Evolutionary conservation across 768 basidiomycete genomes (phyloP).

Genomic region (Lentinula boryana): DNA sequence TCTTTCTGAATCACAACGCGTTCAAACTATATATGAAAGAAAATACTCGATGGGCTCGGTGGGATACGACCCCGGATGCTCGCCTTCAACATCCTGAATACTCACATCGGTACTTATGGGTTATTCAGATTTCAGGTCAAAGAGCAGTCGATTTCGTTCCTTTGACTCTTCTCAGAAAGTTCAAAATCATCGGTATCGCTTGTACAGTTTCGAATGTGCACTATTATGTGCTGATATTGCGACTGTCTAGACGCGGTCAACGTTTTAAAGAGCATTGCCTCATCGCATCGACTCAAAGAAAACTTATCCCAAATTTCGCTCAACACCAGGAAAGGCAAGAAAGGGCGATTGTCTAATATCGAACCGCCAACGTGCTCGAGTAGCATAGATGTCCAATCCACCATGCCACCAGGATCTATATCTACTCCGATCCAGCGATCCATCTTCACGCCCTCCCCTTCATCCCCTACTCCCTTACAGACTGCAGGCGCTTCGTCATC

Average conservation of each 20-base stretch:
- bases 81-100: neutral
- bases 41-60: neutral
- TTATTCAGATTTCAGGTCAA: neutral
- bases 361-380: neutral
- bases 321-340: slow-evolving; percentile 1
- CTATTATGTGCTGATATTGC: neutral
- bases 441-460: neutral
- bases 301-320: neutral
- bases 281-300: neutral
- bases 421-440: neutral
- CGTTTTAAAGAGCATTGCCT: neutral
- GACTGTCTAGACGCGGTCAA: neutral
- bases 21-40: neutral
- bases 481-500: neutral
- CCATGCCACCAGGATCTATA: neutral
- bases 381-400: neutral
- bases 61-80: neutral
- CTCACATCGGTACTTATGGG: neutral
- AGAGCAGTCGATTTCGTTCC: neutral
- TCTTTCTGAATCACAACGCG: neutral
- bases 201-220: no score
- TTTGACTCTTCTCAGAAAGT: neutral
- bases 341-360: neutral
- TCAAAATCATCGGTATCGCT: neutral
- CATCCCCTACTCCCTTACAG: neutral